Base-by-base conservation (phyloP, 495 filamentous ascomycete genomes). In the Sphaerosporella brunnea region DNA sequence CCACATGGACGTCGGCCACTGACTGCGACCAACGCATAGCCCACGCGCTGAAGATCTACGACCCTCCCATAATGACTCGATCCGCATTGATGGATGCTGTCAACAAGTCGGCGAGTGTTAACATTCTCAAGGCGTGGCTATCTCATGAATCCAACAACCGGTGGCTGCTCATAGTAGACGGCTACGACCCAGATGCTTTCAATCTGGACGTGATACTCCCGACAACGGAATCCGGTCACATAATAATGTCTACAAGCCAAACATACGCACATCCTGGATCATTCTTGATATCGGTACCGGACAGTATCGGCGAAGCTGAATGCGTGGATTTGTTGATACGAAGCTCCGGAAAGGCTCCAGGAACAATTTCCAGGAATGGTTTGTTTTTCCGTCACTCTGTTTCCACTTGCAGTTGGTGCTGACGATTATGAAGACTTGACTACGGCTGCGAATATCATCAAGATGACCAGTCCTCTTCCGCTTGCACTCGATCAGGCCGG, bases 401-500 rank as follows among this genome's bases (percentile, higher is more conserved):
- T 5, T 18, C 8, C 35, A 8, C 35, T 5, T 18, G 7, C 18
- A 4, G 16, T 15, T 9, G 35, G 5, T 37, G 35, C 35, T 37
- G 16, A 37, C 16, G 4, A 18, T 4, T 37, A 18, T 37, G 18
- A 37, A 37, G 40, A 43, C 18, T 25, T 43, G 40, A 11, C 40
- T 1, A 25, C 20, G 4, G 47, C 41, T 10, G 24, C 0, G 1
- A 26, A 26, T 2, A 19, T 56, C 1, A 8, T 30, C 1, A 43
- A 25, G 23, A 19, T n/a, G 3, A 30, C 53, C 3, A 51, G 53
- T 9, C 39, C 32, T 2, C 37, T 53, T 13, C 53, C 53, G 1
- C 43, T 56, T 11, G 53, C 53, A 4, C 24, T 56, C 10, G 37
- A 34, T 2, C 53, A 56, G 23, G 51, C 47, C 15, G 53, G 53